These are phyloP conservation scores for Stachybotrys echinatus DNA, from an alignment of 2,329 filamentous ascomycete genomes.

Conservation along the genomic window DNA sequence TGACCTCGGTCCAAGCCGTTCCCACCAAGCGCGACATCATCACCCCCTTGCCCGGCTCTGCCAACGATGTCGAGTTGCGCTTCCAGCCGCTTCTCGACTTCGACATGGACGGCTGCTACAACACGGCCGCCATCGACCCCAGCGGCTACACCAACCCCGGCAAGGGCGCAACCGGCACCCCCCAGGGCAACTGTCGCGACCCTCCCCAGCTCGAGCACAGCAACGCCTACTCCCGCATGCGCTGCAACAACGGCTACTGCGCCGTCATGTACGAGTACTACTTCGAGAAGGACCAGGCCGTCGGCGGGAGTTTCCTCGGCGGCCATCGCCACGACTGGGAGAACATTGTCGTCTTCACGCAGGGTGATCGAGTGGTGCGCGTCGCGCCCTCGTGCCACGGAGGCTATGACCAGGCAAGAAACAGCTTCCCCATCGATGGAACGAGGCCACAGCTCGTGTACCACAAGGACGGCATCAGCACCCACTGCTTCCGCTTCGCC, in stretches of 20 bases:
- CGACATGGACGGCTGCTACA: conserved; percentile 36
- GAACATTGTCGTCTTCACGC: conserved; percentile 27
- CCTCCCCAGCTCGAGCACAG: conserved; percentile 21
- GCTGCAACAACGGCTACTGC: conserved; percentile 27
- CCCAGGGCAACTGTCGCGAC: conserved; percentile 23
- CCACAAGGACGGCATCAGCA: conserved; percentile 21
- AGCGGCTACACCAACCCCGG: conserved; percentile 24
- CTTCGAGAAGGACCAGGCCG: conserved; percentile 38
- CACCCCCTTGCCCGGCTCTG: conserved; percentile 23
- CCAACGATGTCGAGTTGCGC: conserved; percentile 24
- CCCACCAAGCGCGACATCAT: conserved; percentile 19
- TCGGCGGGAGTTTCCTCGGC: conserved; percentile 19
- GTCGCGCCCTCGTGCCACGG: conserved; percentile 22
- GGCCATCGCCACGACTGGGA: conserved; percentile 39
- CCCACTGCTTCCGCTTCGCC: conserved; percentile 24
- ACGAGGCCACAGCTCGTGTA: conserved; percentile 17
- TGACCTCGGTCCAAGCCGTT: conserved; percentile 11
- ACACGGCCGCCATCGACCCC: conserved; percentile 38
- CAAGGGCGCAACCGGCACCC: conserved; percentile 18
- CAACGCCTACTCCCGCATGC: conserved; percentile 24
- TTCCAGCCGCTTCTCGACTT: conserved; percentile 34
- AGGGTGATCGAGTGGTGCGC: conserved; percentile 15
- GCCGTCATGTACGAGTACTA: conserved; percentile 32
- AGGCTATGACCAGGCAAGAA: conserved; percentile 14
- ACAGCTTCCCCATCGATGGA: conserved; percentile 14